phyloP scores from a whole-genome alignment of 176 grass and related monocot genomes.

The Cocos nucifera region DNA sequence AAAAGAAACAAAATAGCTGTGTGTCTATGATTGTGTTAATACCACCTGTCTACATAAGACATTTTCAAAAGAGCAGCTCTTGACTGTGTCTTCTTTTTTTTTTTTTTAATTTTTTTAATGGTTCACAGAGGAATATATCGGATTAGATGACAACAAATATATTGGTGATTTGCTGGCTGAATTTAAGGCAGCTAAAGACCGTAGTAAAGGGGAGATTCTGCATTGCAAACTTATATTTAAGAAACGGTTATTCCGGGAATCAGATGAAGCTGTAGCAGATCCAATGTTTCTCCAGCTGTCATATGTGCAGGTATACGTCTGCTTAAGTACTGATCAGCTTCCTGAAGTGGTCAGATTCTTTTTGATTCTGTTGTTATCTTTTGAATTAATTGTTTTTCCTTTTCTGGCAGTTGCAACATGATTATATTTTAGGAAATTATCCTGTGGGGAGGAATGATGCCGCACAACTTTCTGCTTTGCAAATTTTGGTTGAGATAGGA shows the following conservation, averaged over 20 bases:
- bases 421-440: slow-evolving; percentile 98
- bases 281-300: slow-evolving; percentile 98
- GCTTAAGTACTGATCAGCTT: background rate
- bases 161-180: slow-evolving; percentile 96
- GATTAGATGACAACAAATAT: slow-evolving; percentile 96
- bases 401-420: slow-evolving; percentile 78
- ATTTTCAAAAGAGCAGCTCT: background rate
- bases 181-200: slow-evolving; percentile 89
- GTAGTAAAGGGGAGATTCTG: slow-evolving; percentile 93
- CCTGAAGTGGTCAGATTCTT: too few relatives aligned
- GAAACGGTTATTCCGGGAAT: slow-evolving; percentile 93
- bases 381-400: background rate
- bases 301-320: slow-evolving; percentile 73
- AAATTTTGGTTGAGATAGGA: slow-evolving; percentile 91
- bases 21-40: slow-evolving; percentile 11
- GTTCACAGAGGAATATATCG: slow-evolving; percentile 84
- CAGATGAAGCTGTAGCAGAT: slow-evolving; percentile 94
- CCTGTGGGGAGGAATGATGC: slow-evolving; percentile 96
- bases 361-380: too few relatives aligned
- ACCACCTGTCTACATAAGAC: background rate
- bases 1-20: background rate
- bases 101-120: slow-evolving; percentile 1
- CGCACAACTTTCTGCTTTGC: slow-evolving; percentile 82
- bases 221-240: slow-evolving; percentile 99
- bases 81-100: too few relatives aligned